Evolutionary conservation across 495 filamentous ascomycete genomes (phyloP), one percentile per base, ranked within the genome.

Genomic region (Parathielavia hyrcaniae): DNA sequence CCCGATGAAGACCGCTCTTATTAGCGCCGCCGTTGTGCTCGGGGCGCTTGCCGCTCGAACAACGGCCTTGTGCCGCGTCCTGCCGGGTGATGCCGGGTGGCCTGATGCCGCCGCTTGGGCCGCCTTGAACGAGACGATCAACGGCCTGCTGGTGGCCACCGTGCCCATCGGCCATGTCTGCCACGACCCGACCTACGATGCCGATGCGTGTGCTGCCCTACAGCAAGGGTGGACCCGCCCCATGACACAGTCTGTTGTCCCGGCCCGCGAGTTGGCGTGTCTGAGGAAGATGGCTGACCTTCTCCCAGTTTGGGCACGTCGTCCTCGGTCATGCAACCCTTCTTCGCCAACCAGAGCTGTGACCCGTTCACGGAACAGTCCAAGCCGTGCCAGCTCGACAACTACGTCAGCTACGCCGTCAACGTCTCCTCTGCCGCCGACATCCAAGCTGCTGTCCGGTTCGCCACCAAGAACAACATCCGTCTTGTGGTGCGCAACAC

Each of bases 341-440:
- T 32, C 22, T 50, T 57, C n/a, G 45, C 45, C 16, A 57, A 57
- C 47, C 55, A 50, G 26, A 44, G 23, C 46, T 57, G 55, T 10
- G 46, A 43, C 38, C 47, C 55, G n/a, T 57, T 50, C 16, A 50
- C 46, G 38, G 1, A 22, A 1, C 38, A 6, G 26, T 44, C 55
- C 12, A 35, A 17, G 12, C 55, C 55, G 12, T 87, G 81, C 67
- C 63, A 63, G 14, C 57, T 82, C 0, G 82, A 79, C 3, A 77
- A 79, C 59, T 79, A 78, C 60, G 73, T 80, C 5, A 43, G 53
- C 11, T 86, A 85, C 53, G 68, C 74, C 5, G 72, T 82, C 55
- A 76, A 80, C 59, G 75, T 71, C 14, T 61, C 65, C 0, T 16
- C 36, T 0, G 53, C 66, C 0, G 50, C 22, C 6, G 73, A 84